phyloP scores from a whole-genome alignment of 768 basidiomycete genomes.

The Phallus indusiatus region DNA sequence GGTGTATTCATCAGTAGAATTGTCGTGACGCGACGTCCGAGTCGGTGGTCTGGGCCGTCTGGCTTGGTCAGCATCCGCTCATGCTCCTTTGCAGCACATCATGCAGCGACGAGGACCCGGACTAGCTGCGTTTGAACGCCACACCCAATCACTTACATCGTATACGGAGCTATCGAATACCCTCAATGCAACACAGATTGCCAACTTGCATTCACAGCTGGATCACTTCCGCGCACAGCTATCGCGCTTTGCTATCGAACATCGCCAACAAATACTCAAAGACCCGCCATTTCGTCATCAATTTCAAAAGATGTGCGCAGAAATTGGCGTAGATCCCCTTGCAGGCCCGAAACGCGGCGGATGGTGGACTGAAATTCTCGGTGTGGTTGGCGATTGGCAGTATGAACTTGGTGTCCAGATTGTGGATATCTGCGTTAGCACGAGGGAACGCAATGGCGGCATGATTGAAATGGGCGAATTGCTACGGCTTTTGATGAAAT shows the following conservation, averaged over 20 bases:
- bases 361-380: constrained; percentile 86
- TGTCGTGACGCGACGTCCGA: no score
- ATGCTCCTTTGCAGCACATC: not conserved
- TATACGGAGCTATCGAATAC: constrained; percentile 75
- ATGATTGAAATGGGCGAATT: constrained; percentile 85
- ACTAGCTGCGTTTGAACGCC: constrained; percentile 82
- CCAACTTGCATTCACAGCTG: constrained; percentile 73
- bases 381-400: constrained; percentile 82
- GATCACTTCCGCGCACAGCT: constrained; percentile 77
- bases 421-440: constrained; percentile 84
- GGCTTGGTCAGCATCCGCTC: not conserved
- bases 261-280: constrained; percentile 72
- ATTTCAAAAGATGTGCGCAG: constrained; percentile 93
- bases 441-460: constrained; percentile 84
- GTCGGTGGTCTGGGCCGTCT: no score
- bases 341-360: constrained; percentile 79
- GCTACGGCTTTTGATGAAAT: constrained; percentile 62
- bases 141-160: constrained; percentile 69
- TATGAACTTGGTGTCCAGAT: constrained; percentile 94
- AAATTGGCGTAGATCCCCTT: constrained; percentile 91
- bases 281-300: constrained; percentile 85
- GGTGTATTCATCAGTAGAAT: no score
- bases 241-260: constrained; percentile 67
- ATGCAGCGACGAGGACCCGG: constrained; percentile 82
- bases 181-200: constrained; percentile 67